A percentile compares a stretch with the other conserved stretches of the same genome.
These are phyloP conservation scores for Cyclocybe cylindracea DNA, from an alignment of 768 basidiomycete species.

Conservation along the genomic window DNA sequence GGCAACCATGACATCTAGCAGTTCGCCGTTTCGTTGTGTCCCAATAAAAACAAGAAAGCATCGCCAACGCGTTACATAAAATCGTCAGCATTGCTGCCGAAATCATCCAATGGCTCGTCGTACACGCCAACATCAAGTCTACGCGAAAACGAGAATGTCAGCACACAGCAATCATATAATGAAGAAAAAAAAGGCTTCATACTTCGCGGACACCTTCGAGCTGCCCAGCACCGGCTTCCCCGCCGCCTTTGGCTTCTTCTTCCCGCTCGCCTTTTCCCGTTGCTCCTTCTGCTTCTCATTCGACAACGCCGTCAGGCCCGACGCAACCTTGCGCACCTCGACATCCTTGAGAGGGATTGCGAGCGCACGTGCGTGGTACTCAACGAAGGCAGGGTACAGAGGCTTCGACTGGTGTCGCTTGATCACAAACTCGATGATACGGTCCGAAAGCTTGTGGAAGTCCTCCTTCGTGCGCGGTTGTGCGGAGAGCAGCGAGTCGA, in stretches of 20 bases:
- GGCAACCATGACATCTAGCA: too few species aligned
- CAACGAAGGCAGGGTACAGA: slow-evolving; percentile 80
- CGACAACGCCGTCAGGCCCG: slow-evolving; percentile 79
- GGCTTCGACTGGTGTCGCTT: slow-evolving; percentile 82
- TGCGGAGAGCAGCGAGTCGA: slow-evolving; percentile 72
- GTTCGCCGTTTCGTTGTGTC: not conserved
- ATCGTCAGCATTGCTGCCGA: slow-evolving; percentile 71
- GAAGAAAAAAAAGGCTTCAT: slow-evolving; percentile 20
- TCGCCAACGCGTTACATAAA: slow-evolving; percentile 72
- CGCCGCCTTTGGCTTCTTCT: slow-evolving; percentile 80
- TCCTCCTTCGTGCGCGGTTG: slow-evolving; percentile 91
- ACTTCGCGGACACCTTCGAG: slow-evolving; percentile 68
- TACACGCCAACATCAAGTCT: slow-evolving; percentile 82
- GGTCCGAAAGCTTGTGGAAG: slow-evolving; percentile 70
- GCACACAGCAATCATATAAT: not conserved
- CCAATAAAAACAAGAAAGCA: not conserved
- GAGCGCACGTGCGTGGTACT: slow-evolving; percentile 78
- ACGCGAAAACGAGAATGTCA: slow-evolving; percentile 8
- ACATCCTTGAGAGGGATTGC: slow-evolving; percentile 82
- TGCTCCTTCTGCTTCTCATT: slow-evolving; percentile 96
- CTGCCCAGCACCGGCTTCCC: slow-evolving; percentile 78
- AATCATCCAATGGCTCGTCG: slow-evolving; percentile 91
- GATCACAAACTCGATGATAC: slow-evolving; percentile 74
- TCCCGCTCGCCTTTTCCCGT: slow-evolving; percentile 81
- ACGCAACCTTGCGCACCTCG: slow-evolving; percentile 89